Evolutionary conservation across 495 filamentous ascomycete genomes (phyloP).

Genomic region (Penicillium riverlandense): DNA sequence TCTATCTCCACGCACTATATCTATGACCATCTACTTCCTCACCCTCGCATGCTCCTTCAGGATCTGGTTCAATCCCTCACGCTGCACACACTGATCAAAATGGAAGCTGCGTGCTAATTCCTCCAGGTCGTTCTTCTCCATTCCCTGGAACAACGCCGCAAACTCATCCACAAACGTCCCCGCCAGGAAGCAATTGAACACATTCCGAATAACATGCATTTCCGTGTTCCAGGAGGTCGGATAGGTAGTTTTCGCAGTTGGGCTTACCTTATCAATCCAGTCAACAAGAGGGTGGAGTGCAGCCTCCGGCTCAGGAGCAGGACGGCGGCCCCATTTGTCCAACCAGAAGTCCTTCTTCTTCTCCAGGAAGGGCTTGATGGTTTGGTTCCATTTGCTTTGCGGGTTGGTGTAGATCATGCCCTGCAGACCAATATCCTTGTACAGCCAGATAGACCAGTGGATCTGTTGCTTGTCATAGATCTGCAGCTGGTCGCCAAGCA

Average conservation of each 20-base stretch:
- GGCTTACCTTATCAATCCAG: conserved; percentile 34
- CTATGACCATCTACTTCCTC: neutral
- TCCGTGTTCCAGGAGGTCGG: conserved; percentile 52
- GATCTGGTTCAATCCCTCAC: conserved; percentile 50
- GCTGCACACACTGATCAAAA: conserved; percentile 49
- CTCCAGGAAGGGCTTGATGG: conserved; percentile 43
- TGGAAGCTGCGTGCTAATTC: conserved; percentile 49
- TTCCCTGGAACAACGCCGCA: conserved; percentile 50
- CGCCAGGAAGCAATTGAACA: conserved; percentile 47
- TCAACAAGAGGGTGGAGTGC: conserved; percentile 31
- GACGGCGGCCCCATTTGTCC: conserved; percentile 49
- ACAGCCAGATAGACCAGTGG: conserved; percentile 58
- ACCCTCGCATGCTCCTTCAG: conserved; percentile 32
- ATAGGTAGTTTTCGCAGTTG: conserved; percentile 39
- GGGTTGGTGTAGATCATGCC: conserved; percentile 52
- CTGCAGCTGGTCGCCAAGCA: conserved; percentile 48
- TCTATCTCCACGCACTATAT: conserved; percentile 1
- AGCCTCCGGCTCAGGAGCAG: conserved; percentile 25
- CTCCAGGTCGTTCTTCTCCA: conserved; percentile 46
- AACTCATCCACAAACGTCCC: conserved; percentile 49
- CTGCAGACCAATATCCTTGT: conserved; percentile 60
- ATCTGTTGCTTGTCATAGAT: conserved; percentile 52
- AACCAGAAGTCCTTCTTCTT: conserved; percentile 47
- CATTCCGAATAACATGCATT: conserved; percentile 42
- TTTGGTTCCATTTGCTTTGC: conserved; percentile 40